Percentiles rank a stretch among this genome's conserved stretches.
These are phyloP conservation scores for Aspergillus persii DNA, from an alignment of 2,329 filamentous ascomycete species.

Conservation along the genomic window DNA sequence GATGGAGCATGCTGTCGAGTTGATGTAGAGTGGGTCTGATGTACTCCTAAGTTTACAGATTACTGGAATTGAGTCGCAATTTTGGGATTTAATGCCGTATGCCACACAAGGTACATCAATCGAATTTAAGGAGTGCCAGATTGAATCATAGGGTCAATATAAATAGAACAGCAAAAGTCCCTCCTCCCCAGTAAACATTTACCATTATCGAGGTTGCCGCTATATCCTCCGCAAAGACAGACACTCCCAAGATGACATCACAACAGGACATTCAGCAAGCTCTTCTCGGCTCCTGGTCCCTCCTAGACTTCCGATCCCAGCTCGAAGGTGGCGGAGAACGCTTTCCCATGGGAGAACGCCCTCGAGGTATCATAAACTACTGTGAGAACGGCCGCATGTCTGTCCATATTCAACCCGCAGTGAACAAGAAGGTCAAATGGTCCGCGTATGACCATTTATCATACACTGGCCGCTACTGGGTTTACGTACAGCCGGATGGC, in stretches of 20 bases:
- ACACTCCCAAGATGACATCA: background rate
- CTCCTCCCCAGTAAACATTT: background rate
- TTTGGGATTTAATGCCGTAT: no score
- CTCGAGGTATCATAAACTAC: background rate
- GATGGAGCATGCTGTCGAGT: background rate
- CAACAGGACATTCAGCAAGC: background rate
- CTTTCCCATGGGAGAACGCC: background rate
- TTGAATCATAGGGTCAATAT: no score
- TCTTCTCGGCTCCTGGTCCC: slow-evolving; percentile 1
- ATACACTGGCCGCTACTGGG: slow-evolving; percentile 2
- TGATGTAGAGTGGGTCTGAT: background rate
- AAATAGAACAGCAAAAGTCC: no score
- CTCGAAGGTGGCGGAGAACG: background rate
- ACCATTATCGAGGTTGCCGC: background rate
- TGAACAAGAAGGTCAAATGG: background rate
- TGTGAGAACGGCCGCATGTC: background rate
- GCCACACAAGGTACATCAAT: no score
- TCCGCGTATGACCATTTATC: background rate
- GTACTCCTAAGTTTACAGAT: background rate
- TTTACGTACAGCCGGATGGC: background rate
- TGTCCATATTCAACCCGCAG: background rate
- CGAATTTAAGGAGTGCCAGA: no score
- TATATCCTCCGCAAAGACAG: background rate
- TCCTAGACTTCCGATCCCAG: background rate
- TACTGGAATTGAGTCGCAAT: background rate